A percentile compares a stretch with the other conserved stretches of the same genome.
Evolutionary conservation across 177 flowering plant genomes (phyloP).

Genomic region (Vitis hybrid): DNA sequence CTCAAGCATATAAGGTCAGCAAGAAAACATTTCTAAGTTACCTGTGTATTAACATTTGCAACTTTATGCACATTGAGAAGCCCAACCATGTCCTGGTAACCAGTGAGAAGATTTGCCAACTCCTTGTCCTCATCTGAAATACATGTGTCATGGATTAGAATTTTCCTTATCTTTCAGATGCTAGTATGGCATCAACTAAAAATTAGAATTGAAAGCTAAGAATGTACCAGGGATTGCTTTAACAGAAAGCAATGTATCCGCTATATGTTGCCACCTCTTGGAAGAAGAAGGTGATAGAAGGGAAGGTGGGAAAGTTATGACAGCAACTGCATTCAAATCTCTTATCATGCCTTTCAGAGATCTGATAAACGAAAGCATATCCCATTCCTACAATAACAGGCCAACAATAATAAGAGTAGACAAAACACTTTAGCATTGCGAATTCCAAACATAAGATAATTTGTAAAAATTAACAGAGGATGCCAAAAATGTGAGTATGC

Average conservation of each 20-base stretch:
- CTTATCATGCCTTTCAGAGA: slow-evolving; percentile 66
- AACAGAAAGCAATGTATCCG: slow-evolving; percentile 86
- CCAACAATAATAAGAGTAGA: not conserved
- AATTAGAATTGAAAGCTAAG: not conserved
- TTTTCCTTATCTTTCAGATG: too few species aligned
- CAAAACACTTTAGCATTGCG: not conserved
- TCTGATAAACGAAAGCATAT: slow-evolving; percentile 79
- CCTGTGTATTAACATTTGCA: slow-evolving; percentile 87
- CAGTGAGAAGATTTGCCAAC: slow-evolving; percentile 84
- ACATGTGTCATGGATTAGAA: not conserved
- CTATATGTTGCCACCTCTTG: slow-evolving; percentile 94
- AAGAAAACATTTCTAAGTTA: slow-evolving; percentile 13
- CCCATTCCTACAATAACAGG: slow-evolving; percentile 72
- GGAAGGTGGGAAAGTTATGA: slow-evolving; percentile 77
- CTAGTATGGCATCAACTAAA: too few species aligned
- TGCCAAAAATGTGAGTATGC: too few species aligned
- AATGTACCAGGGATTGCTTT: slow-evolving; percentile 80
- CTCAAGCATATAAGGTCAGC: not conserved
- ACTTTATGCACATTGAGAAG: slow-evolving; percentile 85
- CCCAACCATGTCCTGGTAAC: slow-evolving; percentile 94
- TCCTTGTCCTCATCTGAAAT: slow-evolving; percentile 88
- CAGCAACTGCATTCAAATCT: slow-evolving; percentile 80
- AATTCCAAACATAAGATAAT: not conserved
- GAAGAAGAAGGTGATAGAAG: slow-evolving; percentile 71
- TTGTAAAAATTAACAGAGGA: too few species aligned